A percentile compares a stretch with the other conserved stretches of the same genome.
phyloP scores from a whole-genome alignment of 2,329 filamentous ascomycete species.

The Stachybotrys echinatus region DNA sequence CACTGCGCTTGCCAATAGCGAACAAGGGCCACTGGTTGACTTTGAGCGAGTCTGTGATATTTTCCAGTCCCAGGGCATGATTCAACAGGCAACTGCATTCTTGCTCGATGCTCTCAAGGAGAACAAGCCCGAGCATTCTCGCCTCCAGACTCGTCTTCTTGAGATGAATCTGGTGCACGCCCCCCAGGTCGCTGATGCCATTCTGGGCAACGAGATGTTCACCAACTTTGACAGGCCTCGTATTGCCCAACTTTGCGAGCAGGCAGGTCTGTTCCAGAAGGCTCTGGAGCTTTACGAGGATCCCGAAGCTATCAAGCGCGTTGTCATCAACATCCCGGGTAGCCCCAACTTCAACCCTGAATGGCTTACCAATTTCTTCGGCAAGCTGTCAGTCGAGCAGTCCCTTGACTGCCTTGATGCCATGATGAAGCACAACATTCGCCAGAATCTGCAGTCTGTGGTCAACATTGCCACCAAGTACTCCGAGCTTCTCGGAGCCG shows the following conservation, averaged over 20 bases:
- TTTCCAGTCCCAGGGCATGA: slow-evolving; percentile 96
- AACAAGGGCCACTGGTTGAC: slow-evolving; percentile 81
- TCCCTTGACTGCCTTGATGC: slow-evolving; percentile 90
- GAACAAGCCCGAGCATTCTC: slow-evolving; percentile 88
- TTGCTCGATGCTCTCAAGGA: slow-evolving; percentile 91
- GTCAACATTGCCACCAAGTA: slow-evolving; percentile 97
- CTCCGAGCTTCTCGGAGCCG: slow-evolving; percentile 87
- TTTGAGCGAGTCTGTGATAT: slow-evolving; percentile 94
- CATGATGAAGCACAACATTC: slow-evolving; percentile 95
- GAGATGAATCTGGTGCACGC: slow-evolving; percentile 98
- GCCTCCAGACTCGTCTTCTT: slow-evolving; percentile 87
- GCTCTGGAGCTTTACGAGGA: slow-evolving; percentile 95
- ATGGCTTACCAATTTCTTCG: slow-evolving; percentile 90
- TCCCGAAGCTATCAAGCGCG: slow-evolving; percentile 81
- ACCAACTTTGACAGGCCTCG: slow-evolving; percentile 90
- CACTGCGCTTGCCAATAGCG: slow-evolving; percentile 82
- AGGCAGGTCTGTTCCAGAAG: slow-evolving; percentile 79
- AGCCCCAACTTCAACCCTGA: slow-evolving; percentile 84
- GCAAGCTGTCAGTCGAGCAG: slow-evolving; percentile 90
- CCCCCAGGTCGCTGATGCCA: slow-evolving; percentile 95
- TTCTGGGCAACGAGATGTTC: slow-evolving; percentile 98
- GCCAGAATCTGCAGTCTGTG: slow-evolving; percentile 91
- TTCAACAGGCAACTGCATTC: slow-evolving; percentile 98
- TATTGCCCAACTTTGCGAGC: slow-evolving; percentile 87
- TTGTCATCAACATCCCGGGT: slow-evolving; percentile 74